Conservation (phyloP, 257 asterid genomes). For the Eustoma russellianum region DNA sequence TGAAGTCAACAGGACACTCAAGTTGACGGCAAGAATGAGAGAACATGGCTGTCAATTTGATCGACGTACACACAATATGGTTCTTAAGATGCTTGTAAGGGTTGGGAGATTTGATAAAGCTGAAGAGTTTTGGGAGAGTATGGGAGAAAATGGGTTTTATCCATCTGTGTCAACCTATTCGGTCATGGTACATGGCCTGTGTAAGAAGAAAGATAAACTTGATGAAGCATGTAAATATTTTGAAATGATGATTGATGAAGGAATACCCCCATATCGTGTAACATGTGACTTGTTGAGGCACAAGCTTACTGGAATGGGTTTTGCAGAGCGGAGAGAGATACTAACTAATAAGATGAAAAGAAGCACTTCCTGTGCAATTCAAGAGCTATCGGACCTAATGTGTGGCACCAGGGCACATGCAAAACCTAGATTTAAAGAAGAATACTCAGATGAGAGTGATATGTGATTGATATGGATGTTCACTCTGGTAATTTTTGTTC, state of each 20-base stretch:
- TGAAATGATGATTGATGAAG: constrained; percentile 86
- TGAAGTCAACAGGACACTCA: constrained; percentile 63
- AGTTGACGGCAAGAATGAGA: constrained; percentile 60
- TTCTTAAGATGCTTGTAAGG: constrained; percentile 72
- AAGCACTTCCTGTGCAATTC: constrained; percentile 51
- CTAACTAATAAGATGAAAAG: constrained; percentile 84
- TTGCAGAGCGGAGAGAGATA: constrained; percentile 52
- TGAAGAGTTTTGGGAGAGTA: constrained; percentile 57
- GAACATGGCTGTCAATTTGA: constrained; percentile 33
- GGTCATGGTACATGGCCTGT: constrained; percentile 85
- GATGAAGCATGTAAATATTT: constrained; percentile 72
- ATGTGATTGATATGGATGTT: too few relatives aligned
- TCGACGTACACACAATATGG: constrained; percentile 66
- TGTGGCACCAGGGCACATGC: constrained; percentile 34
- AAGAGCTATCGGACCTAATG: constrained; percentile 45
- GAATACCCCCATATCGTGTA: constrained; percentile 58
- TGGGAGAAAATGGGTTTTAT: constrained; percentile 63
- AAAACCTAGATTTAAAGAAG: constrained; percentile 27
- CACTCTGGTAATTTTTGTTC: too few relatives aligned
- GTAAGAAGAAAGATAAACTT: constrained; percentile 61
- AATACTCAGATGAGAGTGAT: constrained; percentile 50
- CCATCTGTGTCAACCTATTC: constrained; percentile 75
- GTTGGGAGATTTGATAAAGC: constrained; percentile 74
- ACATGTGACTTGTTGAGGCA: constrained; percentile 67
- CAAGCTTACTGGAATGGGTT: constrained; percentile 55